phyloP scores from a whole-genome alignment of 306 rosid species.

The Malus orientalis region DNA sequence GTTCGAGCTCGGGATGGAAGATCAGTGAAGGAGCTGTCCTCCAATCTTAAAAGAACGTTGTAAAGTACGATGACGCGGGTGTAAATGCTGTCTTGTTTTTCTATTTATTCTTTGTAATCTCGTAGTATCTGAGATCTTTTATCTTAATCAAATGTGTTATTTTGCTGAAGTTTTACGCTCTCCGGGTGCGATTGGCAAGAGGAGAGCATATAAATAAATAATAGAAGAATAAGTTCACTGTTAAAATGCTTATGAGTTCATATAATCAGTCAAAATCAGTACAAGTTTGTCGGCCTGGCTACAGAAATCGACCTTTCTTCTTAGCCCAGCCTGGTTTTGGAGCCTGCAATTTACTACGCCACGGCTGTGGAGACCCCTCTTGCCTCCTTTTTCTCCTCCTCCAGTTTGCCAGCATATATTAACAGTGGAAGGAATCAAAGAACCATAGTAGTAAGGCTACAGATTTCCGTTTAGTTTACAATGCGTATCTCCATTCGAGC shows the following conservation, averaged over 20 bases:
- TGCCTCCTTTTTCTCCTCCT: background rate
- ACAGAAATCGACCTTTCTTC: no score
- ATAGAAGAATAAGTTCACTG: background rate
- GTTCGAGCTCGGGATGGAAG: slow-evolving; percentile 71
- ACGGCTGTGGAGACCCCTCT: no score
- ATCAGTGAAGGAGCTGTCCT: slow-evolving; percentile 90
- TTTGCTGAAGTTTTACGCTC: no score
- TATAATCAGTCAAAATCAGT: background rate
- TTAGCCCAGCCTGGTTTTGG: no score
- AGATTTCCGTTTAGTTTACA: background rate
- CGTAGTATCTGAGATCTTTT: no score
- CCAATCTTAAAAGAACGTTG: slow-evolving; percentile 34
- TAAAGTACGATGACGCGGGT: slow-evolving; percentile 6
- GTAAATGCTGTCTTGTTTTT: slow-evolving; percentile 17
- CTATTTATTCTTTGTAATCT: background rate
- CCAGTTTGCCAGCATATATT: background rate
- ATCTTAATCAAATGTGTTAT: no score
- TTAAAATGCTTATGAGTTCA: background rate
- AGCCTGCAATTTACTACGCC: no score
- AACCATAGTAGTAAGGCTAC: background rate
- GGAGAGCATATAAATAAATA: background rate
- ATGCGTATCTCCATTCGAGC: background rate
- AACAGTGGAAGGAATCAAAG: background rate
- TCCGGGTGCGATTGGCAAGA: no score
- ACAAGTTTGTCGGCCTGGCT: background rate